Evolutionary conservation across 1,139 yeast genomes (phyloP).

Genomic region (Pichia sp.): DNA sequence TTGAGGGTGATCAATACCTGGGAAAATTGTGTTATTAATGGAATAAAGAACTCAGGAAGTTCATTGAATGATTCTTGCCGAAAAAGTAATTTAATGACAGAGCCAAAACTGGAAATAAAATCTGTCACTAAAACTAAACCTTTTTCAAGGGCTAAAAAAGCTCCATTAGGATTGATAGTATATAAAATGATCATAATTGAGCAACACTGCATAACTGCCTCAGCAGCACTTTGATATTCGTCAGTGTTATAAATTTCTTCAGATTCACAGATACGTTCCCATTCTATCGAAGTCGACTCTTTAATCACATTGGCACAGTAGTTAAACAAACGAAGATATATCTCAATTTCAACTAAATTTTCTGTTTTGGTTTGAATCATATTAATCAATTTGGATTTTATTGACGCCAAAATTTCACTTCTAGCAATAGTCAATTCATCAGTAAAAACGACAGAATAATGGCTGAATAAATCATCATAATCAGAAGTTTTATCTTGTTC

Average conservation of each 20-base stretch:
- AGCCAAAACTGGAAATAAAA: slow-evolving; percentile 36
- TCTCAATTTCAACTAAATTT: slow-evolving; percentile 12
- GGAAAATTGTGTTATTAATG: slow-evolving; percentile 2
- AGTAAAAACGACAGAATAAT: not conserved
- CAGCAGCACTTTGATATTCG: slow-evolving; percentile 15
- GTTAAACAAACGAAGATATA: slow-evolving; percentile 26
- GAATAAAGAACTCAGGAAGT: slow-evolving; percentile 9
- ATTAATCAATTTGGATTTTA: slow-evolving; percentile 19
- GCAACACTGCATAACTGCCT: slow-evolving; percentile 35
- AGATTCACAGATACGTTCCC: slow-evolving; percentile 15
- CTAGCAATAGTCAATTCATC: not conserved
- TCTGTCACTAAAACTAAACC: slow-evolving; percentile 38
- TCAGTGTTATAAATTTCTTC: slow-evolving; percentile 1
- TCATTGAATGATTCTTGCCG: slow-evolving; percentile 2
- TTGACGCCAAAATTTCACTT: slow-evolving; percentile 15
- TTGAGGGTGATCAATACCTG: slow-evolving; percentile 10
- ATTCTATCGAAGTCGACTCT: slow-evolving; percentile 21
- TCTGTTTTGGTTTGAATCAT: not conserved
- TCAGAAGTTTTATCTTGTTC: not conserved
- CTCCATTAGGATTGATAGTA: slow-evolving; percentile 36
- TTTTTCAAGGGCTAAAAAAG: slow-evolving; percentile 40
- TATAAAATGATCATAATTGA: slow-evolving; percentile 39
- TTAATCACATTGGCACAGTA: slow-evolving; percentile 25
- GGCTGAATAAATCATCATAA: slow-evolving; percentile 1
- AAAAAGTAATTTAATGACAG: slow-evolving; percentile 26